Conservation (phyloP, 352 stramenopile genomes). For the Chrysophaeum taylorii region DNA sequence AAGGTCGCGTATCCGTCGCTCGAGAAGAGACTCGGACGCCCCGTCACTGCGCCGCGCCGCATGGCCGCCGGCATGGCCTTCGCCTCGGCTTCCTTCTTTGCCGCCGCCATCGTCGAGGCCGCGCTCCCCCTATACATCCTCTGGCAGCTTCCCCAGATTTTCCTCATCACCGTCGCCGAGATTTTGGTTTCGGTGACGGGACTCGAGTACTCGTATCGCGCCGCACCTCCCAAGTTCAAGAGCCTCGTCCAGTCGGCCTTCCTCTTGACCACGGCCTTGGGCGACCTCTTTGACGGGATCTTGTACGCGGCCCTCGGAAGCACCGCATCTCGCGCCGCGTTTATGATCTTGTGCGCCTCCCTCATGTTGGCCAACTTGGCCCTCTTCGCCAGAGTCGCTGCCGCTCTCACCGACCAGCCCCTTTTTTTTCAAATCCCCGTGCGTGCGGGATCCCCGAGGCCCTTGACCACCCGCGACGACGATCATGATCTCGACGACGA, state of each 20-base stretch:
- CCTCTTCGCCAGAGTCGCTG: no score
- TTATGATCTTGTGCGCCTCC: no score
- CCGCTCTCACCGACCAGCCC: no score
- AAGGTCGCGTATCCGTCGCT: conserved; percentile 36
- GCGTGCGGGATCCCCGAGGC: no score
- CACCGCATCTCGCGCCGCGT: no score
- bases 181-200: conserved; percentile 41
- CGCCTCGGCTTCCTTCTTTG: conserved; percentile 30
- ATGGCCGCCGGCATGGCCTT: conserved; percentile 46
- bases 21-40: conserved; percentile 7
- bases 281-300: conserved; percentile 37
- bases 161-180: conserved; percentile 39
- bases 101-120: conserved; percentile 35
- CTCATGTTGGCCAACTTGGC: no score
- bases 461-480: no score
- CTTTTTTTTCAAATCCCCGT: no score
- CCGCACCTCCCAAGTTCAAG: conserved; percentile 34
- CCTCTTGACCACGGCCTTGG: conserved; percentile 36
- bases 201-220: conserved; percentile 38
- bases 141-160: conserved; percentile 44
- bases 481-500: no score
- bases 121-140: conserved; percentile 33
- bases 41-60: conserved; percentile 27
- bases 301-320: conserved; percentile 34
- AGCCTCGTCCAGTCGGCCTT: conserved; percentile 32